These are phyloP conservation scores for Candida boidinii DNA, from an alignment of 805 yeast species.

Conservation along the genomic window DNA sequence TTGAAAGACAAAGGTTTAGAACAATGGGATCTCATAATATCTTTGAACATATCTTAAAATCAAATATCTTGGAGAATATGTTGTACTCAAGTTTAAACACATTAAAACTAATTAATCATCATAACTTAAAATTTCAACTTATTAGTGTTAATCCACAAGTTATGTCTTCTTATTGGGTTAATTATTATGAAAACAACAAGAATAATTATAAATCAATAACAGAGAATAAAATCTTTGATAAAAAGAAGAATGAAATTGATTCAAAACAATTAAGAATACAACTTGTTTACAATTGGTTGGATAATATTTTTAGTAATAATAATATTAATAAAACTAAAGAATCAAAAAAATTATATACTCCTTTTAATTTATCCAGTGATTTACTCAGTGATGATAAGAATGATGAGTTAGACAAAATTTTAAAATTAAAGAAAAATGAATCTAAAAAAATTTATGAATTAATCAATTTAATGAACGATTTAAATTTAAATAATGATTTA, in stretches of 20 bases:
- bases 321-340: constrained; percentile 1
- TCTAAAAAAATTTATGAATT: constrained; percentile 20
- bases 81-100: constrained; percentile 19
- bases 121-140: constrained; percentile 5
- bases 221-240: background rate
- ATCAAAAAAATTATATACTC: constrained; percentile 19
- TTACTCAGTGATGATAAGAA: no score
- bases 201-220: constrained; percentile 1
- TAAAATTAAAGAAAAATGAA: constrained; percentile 3
- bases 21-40: constrained; percentile 36
- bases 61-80: constrained; percentile 48
- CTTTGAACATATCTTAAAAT: constrained; percentile 41
- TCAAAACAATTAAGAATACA: constrained; percentile 17
- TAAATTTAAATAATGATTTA: constrained; percentile 5
- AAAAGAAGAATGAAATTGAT: constrained; percentile 3
- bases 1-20: constrained; percentile 52
- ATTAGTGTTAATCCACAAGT: constrained; percentile 17
- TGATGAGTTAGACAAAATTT: no score
- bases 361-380: constrained; percentile 15
- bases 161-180: constrained; percentile 25
- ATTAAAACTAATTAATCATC: constrained; percentile 5
- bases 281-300: constrained; percentile 20
- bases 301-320: constrained; percentile 1
- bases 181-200: constrained; percentile 2
- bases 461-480: constrained; percentile 14